Conservation (phyloP, 2,329 filamentous ascomycete species). For the Penicillium sp. region DNA sequence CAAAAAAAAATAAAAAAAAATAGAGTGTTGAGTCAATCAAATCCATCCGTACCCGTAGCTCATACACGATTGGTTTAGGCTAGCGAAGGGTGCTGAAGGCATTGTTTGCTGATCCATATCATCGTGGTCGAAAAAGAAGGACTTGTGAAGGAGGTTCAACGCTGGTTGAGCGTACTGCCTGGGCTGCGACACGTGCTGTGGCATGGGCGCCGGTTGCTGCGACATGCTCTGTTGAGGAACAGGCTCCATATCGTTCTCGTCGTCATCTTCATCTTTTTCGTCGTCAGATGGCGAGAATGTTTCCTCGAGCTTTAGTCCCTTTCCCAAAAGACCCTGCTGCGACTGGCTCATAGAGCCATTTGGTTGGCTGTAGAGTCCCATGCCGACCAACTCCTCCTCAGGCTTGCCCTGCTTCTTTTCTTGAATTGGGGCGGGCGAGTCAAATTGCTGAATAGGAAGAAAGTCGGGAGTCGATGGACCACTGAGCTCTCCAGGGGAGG, state of each 20-base stretch:
- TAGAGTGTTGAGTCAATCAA: constrained; percentile 15
- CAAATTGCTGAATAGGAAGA: constrained; percentile 37
- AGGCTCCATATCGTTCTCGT: constrained; percentile 13
- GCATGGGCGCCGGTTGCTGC: constrained; percentile 4
- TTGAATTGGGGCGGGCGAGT: constrained; percentile 7
- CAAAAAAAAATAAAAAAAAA: constrained; percentile 10
- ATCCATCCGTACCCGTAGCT: constrained; percentile 39
- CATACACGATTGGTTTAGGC: constrained; percentile 32
- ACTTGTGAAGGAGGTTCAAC: constrained; percentile 30
- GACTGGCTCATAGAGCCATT: constrained; percentile 60
- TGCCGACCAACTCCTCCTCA: constrained; percentile 51
- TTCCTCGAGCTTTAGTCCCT: constrained; percentile 78
- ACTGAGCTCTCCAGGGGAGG: constrained; percentile 36
- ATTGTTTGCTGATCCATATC: constrained; percentile 25
- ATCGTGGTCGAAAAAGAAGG: constrained; percentile 37
- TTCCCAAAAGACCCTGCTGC: constrained; percentile 61
- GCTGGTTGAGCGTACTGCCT: constrained; percentile 25
- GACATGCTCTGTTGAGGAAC: constrained; percentile 9
- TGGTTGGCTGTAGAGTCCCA: constrained; percentile 77
- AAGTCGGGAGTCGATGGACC: constrained; percentile 41
- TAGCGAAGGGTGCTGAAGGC: constrained; percentile 24
- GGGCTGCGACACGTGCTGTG: constrained; percentile 12
- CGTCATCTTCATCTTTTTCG: constrained; percentile 57
- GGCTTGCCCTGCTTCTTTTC: constrained; percentile 55
- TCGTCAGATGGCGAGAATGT: constrained; percentile 68